Base-by-base conservation (phyloP, 495 filamentous ascomycete species). In the Penicillium malachiteum region DNA sequence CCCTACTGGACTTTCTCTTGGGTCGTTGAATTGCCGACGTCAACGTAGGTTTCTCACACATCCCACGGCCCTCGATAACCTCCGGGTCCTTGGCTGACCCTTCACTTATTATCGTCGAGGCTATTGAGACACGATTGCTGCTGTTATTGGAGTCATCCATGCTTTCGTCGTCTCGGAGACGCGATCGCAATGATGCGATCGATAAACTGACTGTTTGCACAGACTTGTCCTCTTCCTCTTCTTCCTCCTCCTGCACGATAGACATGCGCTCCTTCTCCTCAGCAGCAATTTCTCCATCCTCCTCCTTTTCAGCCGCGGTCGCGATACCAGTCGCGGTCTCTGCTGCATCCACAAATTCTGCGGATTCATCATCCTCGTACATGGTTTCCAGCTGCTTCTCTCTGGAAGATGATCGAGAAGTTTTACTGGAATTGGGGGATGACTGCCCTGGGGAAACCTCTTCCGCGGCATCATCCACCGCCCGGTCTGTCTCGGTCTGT, bases 381-480 rank as follows among this genome's bases (percentile, higher is more conserved):
- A 76, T 76, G 45, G 75, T 77, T 32, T 76, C 74, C 30, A 76
- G 58, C 5, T 65, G 65, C 48, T 65, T 71, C 55, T 75, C 69
- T 53, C 73, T 71, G 1, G 67, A 70, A 11, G 69, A 34, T 10
- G 50, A 52, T 9, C 38, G 30, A 5, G 38, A 35, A 41, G 26
- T 17, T 26, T 17, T 37, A 9, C 26, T 1, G 14, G 50, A 52
- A 14, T 60, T 72, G 7, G 67, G 65, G 12, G 68, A 70, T 13
- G 64, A 55, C 26, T 65, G 62, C 31, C 62, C 60, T 35, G 44
- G 35, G 30, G 50, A 42, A 7, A 3, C 11, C 33, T 43, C 39
- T 1, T 34, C 39, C 16, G 12, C 26, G 10, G n/a, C 38, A 12
- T 31, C 41, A 11, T 32, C 38, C n/a, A 18, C 41, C n/a, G 49